Conservation (phyloP, 495 filamentous ascomycete species). For the Penicillium fimorum region DNA sequence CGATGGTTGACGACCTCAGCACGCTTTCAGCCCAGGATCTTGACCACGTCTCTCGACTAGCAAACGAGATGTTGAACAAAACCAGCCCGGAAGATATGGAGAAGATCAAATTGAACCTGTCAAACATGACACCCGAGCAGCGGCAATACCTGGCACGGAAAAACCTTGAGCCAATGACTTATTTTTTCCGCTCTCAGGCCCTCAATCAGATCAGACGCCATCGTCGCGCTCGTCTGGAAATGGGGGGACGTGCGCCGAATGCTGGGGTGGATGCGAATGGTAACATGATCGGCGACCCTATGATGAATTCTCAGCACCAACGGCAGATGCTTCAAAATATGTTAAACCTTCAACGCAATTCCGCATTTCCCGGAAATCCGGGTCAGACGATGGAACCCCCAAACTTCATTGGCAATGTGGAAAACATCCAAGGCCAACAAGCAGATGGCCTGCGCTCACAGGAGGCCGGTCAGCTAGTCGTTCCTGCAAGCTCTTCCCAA, state of each 20-base stretch:
- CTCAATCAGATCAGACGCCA: conserved; percentile 37
- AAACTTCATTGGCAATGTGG: conserved; percentile 50
- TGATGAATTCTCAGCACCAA: conserved; percentile 41
- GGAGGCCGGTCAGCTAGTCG: conserved; percentile 63
- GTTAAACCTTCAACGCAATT: conserved; percentile 46
- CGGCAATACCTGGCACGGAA: conserved; percentile 39
- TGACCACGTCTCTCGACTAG: conserved; percentile 43
- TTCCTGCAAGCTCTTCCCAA: conserved; percentile 60
- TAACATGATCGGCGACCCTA: conserved; percentile 38
- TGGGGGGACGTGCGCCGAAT: conserved; percentile 33
- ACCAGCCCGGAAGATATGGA: conserved; percentile 44
- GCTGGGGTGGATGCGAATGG: conserved; percentile 31
- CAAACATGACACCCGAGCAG: conserved; percentile 47
- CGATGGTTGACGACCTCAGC: conserved; percentile 39
- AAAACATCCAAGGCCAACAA: conserved; percentile 60
- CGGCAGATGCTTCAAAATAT: conserved; percentile 44
- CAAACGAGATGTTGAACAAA: conserved; percentile 40
- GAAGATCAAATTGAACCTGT: conserved; percentile 42
- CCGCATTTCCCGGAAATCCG: conserved; percentile 33
- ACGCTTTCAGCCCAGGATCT: conserved; percentile 41
- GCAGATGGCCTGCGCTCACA: conserved; percentile 61
- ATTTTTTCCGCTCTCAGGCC: conserved; percentile 51
- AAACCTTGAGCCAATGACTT: conserved; percentile 47
- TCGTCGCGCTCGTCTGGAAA: conserved; percentile 35
- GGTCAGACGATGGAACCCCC: conserved; percentile 47